Conservation (phyloP, 208 protist species). For the Trypanosomatidae sp. region DNA sequence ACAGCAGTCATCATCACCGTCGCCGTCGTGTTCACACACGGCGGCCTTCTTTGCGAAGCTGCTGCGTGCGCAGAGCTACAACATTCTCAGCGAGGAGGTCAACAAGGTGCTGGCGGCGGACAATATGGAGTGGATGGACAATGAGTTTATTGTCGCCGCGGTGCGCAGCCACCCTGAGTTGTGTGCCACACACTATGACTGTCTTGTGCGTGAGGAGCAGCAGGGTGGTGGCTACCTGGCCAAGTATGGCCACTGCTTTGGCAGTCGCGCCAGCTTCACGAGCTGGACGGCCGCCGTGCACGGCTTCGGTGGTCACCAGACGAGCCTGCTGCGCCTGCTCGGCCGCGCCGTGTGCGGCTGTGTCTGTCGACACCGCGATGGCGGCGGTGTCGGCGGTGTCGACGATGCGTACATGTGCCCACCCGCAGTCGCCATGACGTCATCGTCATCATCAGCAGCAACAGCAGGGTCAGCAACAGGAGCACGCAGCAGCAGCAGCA, state of each 20-base stretch:
- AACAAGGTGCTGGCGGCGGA: slow-evolving; percentile 22
- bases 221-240: slow-evolving; percentile 41
- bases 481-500: neutral
- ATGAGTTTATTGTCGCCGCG: slow-evolving; percentile 74
- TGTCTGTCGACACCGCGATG: neutral
- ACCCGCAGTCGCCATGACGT: neutral
- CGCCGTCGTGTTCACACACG: too few species aligned
- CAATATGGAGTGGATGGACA: slow-evolving; percentile 58
- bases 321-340: slow-evolving; percentile 13
- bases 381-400: too few species aligned
- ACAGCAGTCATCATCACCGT: too few species aligned
- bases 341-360: slow-evolving; percentile 10
- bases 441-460: neutral
- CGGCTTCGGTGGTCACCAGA: slow-evolving; percentile 47
- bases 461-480: neutral
- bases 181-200: slow-evolving; percentile 27
- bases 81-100: slow-evolving; percentile 35
- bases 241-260: slow-evolving; percentile 51
- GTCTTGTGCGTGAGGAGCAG: slow-evolving; percentile 40
- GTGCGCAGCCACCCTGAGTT: slow-evolving; percentile 35
- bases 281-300: slow-evolving; percentile 43
- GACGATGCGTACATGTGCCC: slow-evolving; percentile 1
- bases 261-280: slow-evolving; percentile 40
- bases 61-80: slow-evolving; percentile 52
- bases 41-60: slow-evolving; percentile 35